A percentile compares a stretch with the other conserved stretches of the same genome.
Conservation (phyloP, 176 grass and related monocot genomes). For the sorghum (Sorghum bicolor) region Sorghum_bicolor_NCBIv3 NC_012870.2:78206501-78207000, state of each 20-base stretch:
- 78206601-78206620: neutral
- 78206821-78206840: neutral
- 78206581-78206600: neutral
- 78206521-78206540: neutral
- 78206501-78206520: neutral
- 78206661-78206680: no score
- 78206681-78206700: no score
- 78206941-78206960: constrained; percentile 9
- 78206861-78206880: neutral
- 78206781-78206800: neutral
- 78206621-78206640: neutral
- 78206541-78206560: neutral
- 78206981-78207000: constrained; percentile 19
- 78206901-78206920: constrained; percentile 25
- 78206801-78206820: no score
- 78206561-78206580: neutral
- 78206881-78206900: neutral
- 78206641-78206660: no score
- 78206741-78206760: constrained; percentile 11
- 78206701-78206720: no score
- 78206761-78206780: neutral
- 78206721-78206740: neutral
- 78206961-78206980: constrained; percentile 23
- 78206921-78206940: constrained; percentile 25
- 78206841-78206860: neutral